A percentile compares a stretch with the other conserved stretches of the same genome.
These are phyloP conservation scores for Trematosphaeria pertusa DNA, from an alignment of 2,329 filamentous ascomycete genomes.

Conservation along the genomic window DNA sequence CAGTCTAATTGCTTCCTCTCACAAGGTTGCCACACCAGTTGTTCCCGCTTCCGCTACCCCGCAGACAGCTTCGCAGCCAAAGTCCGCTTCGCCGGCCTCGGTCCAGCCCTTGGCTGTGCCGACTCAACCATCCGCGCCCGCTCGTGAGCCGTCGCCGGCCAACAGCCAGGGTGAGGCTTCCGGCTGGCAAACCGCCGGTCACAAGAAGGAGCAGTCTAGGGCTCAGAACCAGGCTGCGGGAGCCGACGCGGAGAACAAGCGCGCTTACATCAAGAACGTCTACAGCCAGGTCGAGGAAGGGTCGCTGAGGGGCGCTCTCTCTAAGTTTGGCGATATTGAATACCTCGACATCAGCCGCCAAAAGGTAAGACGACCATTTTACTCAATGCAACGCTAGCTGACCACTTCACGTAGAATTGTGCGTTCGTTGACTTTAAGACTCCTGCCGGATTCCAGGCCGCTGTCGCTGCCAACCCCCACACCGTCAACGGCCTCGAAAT, in stretches of 20 bases:
- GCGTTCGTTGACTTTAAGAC: slow-evolving; percentile 95
- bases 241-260: slow-evolving; percentile 74
- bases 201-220: slow-evolving; percentile 84
- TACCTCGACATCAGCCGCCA: slow-evolving; percentile 70
- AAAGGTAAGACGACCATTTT: slow-evolving; percentile 74
- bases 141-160: slow-evolving; percentile 46
- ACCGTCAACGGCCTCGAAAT: slow-evolving; percentile 82
- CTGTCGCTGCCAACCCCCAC: slow-evolving; percentile 84
- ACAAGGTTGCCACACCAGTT: slow-evolving; percentile 52
- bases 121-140: slow-evolving; percentile 39
- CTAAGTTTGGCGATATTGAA: slow-evolving; percentile 70
- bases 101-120: slow-evolving; percentile 29
- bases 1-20: slow-evolving; percentile 66
- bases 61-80: slow-evolving; percentile 43
- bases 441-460: slow-evolving; percentile 80
- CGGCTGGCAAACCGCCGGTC: slow-evolving; percentile 89
- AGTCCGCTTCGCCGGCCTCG: slow-evolving; percentile 40
- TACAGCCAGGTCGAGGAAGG: slow-evolving; percentile 83
- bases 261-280: slow-evolving; percentile 96
- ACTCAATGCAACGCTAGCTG: slow-evolving; percentile 14
- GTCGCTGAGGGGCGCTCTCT: slow-evolving; percentile 73
- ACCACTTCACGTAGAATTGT: slow-evolving; percentile 72
- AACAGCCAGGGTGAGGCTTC: slow-evolving; percentile 62
- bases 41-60: slow-evolving; percentile 44
- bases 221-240: slow-evolving; percentile 69